phyloP scores from a whole-genome alignment of 1,284 basidiomycete species.

The Golubevia sp. region DNA sequence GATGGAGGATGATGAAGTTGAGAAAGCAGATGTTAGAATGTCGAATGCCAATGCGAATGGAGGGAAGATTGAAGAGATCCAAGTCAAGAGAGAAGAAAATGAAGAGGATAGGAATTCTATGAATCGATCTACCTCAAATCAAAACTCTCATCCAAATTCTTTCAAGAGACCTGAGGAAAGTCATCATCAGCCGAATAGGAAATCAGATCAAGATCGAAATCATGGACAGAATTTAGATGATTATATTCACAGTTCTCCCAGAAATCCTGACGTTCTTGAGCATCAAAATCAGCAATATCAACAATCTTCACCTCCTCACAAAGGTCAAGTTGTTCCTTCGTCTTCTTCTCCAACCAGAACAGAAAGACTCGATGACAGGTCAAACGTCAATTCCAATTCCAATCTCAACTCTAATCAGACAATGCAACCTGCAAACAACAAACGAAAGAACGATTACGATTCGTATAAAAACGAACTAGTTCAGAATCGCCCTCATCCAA shows the following conservation, averaged over 20 bases:
- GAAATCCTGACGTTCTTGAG: conserved; percentile 10
- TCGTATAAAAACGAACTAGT: conserved; percentile 92
- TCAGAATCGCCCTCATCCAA: conserved; percentile 85
- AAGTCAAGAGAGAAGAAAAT: background rate
- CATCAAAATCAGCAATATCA: background rate
- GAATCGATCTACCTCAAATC: background rate
- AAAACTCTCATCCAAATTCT: too few species aligned
- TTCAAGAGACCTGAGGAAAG: too few species aligned
- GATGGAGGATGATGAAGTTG: background rate
- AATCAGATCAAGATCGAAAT: conserved; percentile 17
- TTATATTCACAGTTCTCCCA: conserved; percentile 1
- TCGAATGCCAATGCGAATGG: conserved; percentile 4
- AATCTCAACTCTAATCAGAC: conserved; percentile 48
- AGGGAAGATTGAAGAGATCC: background rate
- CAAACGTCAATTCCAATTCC: conserved; percentile 55
- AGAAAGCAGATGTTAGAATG: background rate
- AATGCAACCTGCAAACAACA: conserved; percentile 66
- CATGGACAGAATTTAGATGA: too few species aligned
- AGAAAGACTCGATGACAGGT: conserved; percentile 16
- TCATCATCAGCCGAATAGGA: background rate
- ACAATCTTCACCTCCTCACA: conserved; percentile 20
- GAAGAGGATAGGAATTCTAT: background rate
- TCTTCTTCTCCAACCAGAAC: conserved; percentile 42
- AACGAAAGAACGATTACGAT: conserved; percentile 92
- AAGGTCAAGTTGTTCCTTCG: conserved; percentile 10